Base-by-base conservation (phyloP, 768 basidiomycete species). In the Lactarius hengduanensis region DNA sequence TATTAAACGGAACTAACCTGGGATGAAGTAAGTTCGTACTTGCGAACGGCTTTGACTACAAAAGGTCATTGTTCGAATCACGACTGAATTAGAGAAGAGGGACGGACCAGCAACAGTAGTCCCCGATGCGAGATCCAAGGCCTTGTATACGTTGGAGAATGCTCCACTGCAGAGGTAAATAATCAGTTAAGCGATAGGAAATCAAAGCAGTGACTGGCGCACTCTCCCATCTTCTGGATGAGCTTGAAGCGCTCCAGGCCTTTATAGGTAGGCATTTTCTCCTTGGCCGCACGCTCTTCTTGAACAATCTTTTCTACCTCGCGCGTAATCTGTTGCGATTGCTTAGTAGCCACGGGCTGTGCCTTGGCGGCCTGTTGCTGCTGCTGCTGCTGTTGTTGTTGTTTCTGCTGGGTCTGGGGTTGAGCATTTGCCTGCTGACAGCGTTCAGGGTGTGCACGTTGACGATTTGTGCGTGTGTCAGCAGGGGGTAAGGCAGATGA, bases 141-240 rank as follows among this genome's bases (percentile, higher is more conserved):
- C 96, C 75, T 92, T 92, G 83, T 96, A 99, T 10, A 99, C 96
- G 74, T 97, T 94, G n/a, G 96, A 98, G 76, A 99, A 99, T 53
- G 96, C 96, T 66, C 96, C 96, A 72, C 88, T 92, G 72, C 50
- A 71, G 73, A 38, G 66, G 76, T 64, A 45, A 66, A 62, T 50
- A 47, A 53, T 72, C 76, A 60, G 65, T 62, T 66, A 30, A 55
- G 26, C 16, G 65, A 40, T 41, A 66, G 59, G 63, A 64, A 57
- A 62, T 55, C 57, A 64, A 55, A 54, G 41, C 64, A 61, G 32
- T 22, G 18, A 34, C 22, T 28, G 43, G 89, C 93, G 76, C 69
- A 95, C 93, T 95, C 93, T 81, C 93, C 94, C 93, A 94, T 95
- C 82, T 93, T 94, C 61, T 89, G 86, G 8, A 90, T 58, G 20